Evolutionary conservation across 768 basidiomycete species (phyloP), one percentile per base, ranked within the genome.

Genomic region (Calocera cornea): DNA sequence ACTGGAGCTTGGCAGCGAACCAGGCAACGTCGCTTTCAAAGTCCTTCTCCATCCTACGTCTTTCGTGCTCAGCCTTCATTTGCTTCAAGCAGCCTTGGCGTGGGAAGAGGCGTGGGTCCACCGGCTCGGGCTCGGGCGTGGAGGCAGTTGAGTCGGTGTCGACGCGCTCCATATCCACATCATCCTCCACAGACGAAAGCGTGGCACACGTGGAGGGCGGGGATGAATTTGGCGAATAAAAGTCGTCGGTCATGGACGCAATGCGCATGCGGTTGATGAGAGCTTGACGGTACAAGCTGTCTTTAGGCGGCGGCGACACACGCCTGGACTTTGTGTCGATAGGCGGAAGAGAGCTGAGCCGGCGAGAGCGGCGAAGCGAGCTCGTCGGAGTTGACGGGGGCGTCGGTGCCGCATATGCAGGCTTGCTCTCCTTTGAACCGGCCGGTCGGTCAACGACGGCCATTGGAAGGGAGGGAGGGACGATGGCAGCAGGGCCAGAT

Each of bases 1-100:
- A 60, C 19, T 60, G 54, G 19, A 60, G 54, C 54, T 60, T 60
- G 14, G 54, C 54, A 29, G 54, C 54, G 27, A 60, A 60, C 54
- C 54, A 60, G 31, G 10, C 10, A 19, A 60, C 14, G 27, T 60
- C 54, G 27, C 54, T 5, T 11, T 60, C 54, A 19, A 60, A 29
- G 3, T 60, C 54, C 10, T 33, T 27, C 27, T 27, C 24, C 24
- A 27, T 10, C 31, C 54, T 27, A 8, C 54, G 54, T 31, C 31
- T 2, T 60, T 60, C 54, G 31, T 60, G 54, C 19, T 60, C 54
- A 16, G 54, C 54, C 54, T 60, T 60, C 54, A 60, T 60, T 27
- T 60, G 54, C 54, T 31, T 60, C 54, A 60, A 31, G 54, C 54
- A 60, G 54, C 54, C 54, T 60, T 60, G 54, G 24, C 54, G 54